These are phyloP conservation scores for Tuber borchii DNA, from an alignment of 495 filamentous ascomycete species.

Conservation along the genomic window DNA sequence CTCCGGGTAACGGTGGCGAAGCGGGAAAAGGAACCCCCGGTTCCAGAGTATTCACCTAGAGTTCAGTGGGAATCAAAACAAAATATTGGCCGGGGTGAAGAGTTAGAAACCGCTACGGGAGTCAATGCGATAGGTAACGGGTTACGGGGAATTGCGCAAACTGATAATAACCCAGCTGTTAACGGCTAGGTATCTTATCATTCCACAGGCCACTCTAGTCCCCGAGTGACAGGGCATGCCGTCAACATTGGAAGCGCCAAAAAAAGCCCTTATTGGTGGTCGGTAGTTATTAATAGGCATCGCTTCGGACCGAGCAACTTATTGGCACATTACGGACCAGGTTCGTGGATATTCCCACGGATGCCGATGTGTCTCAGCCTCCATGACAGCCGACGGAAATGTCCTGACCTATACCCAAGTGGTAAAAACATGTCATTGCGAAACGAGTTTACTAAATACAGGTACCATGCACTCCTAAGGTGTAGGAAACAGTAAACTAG, in stretches of 20 bases:
- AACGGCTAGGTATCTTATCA: not conserved
- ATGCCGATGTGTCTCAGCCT: not conserved
- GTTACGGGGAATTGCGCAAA: not conserved
- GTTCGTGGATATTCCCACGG: not conserved
- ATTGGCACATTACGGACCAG: not conserved
- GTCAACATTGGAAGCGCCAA: not conserved
- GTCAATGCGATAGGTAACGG: not conserved
- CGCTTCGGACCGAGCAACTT: not conserved
- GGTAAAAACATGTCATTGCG: not conserved
- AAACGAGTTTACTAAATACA: not conserved
- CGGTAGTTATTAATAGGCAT: not conserved
- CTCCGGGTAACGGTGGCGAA: not conserved
- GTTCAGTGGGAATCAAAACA: no score
- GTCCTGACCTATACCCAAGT: not conserved
- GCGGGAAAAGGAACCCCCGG: not conserved
- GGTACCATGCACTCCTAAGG: not conserved
- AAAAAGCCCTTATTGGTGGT: not conserved
- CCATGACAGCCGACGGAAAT: not conserved
- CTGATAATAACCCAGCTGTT: not conserved
- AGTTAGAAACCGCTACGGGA: not conserved
- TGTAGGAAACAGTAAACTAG: not conserved
- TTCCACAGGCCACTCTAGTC: not conserved
- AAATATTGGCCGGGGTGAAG: not conserved
- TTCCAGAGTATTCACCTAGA: no score
- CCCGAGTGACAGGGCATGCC: not conserved